Evolutionary conservation across 306 rosid genomes (phyloP).

Genomic region (Cucumis cinereus): DNA sequence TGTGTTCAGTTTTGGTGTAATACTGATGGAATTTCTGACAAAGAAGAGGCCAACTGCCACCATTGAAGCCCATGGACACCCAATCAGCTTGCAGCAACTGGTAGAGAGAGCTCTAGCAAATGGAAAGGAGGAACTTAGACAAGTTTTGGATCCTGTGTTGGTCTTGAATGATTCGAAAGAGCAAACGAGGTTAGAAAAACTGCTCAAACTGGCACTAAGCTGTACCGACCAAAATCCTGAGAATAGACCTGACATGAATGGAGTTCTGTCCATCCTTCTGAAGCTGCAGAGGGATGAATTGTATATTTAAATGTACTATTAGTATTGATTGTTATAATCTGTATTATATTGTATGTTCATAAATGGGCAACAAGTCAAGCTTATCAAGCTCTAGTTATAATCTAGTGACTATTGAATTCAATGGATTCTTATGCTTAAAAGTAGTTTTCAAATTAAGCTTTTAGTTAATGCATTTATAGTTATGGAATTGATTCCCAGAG

Average conservation of each 20-base stretch:
- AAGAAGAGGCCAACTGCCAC: slow-evolving; percentile 58
- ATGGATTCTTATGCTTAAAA: neutral
- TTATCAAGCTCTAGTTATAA: too few relatives aligned
- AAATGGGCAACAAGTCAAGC: neutral
- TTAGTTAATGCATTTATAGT: neutral
- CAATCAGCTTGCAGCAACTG: slow-evolving; percentile 39
- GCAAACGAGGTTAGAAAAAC: slow-evolving; percentile 26
- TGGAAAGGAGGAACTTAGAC: slow-evolving; percentile 25
- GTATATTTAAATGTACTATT: neutral
- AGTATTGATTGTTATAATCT: too few relatives aligned
- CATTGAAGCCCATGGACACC: slow-evolving; percentile 42
- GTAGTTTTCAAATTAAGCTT: neutral
- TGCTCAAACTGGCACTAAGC: slow-evolving; percentile 41
- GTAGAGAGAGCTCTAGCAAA: slow-evolving; percentile 41
- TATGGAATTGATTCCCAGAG: neutral
- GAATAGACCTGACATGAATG: slow-evolving; percentile 50
- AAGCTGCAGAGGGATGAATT: slow-evolving; percentile 25
- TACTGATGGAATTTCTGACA: slow-evolving; percentile 70
- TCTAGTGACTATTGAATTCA: neutral
- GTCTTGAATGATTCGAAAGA: slow-evolving; percentile 19
- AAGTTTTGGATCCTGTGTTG: slow-evolving; percentile 46
- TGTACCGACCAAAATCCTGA: slow-evolving; percentile 57
- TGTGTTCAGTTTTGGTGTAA: slow-evolving; percentile 70
- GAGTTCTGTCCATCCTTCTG: slow-evolving; percentile 32
- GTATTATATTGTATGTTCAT: neutral